A percentile compares a stretch with the other conserved stretches of the same genome.
Evolutionary conservation across 139 green algal species (phyloP).

Genomic region (Chara braunii): DNA sequence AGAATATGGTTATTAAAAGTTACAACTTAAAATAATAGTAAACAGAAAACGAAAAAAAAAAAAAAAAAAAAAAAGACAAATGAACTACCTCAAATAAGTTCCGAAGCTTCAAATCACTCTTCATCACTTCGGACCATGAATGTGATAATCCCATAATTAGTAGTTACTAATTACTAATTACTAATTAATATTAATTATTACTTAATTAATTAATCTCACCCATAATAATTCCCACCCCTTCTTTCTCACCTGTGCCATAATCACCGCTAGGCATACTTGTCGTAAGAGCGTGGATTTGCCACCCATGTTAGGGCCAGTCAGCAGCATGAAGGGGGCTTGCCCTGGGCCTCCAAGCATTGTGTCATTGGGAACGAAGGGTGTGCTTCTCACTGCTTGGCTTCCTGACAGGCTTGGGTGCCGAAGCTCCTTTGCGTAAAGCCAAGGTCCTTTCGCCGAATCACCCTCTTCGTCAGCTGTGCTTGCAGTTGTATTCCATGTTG

Average conservation of each 20-base stretch:
- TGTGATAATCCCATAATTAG: too few species aligned
- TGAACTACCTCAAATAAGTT: too few species aligned
- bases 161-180: too few species aligned
- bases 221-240: slow-evolving; percentile 10
- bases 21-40: too few species aligned
- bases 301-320: slow-evolving; percentile 95
- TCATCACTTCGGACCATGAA: too few species aligned
- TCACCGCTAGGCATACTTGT: slow-evolving; percentile 76
- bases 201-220: too few species aligned
- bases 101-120: too few species aligned
- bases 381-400: slow-evolving; percentile 22
- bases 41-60: too few species aligned
- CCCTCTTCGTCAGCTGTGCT: not conserved
- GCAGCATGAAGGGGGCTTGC: slow-evolving; percentile 37
- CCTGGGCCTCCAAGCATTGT: slow-evolving; percentile 58
- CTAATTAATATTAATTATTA: too few species aligned
- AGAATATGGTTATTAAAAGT: too few species aligned
- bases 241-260: slow-evolving; percentile 68
- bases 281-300: slow-evolving; percentile 91
- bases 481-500: not conserved
- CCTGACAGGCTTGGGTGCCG: slow-evolving; percentile 58
- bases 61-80: too few species aligned
- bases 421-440: slow-evolving; percentile 44
- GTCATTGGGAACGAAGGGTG: slow-evolving; percentile 91
- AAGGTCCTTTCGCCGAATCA: not conserved